Conservation (phyloP, 805 yeast genomes). For the Lipomyces sp. region DNA sequence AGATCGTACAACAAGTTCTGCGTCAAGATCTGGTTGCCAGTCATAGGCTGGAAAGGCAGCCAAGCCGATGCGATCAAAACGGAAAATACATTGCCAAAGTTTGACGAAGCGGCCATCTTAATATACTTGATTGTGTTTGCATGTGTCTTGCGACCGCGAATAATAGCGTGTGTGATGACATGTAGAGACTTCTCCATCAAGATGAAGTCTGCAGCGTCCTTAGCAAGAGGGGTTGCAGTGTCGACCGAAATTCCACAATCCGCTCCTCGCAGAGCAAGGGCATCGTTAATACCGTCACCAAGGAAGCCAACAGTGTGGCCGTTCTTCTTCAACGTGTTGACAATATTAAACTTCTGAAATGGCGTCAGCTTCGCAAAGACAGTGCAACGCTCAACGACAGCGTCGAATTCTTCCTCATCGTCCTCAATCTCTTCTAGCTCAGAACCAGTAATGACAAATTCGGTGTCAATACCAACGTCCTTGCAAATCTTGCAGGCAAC, state of each 20-base stretch:
- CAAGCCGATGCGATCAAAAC: constrained; percentile 44
- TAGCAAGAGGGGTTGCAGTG: constrained; percentile 55
- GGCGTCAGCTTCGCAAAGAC: constrained; percentile 42
- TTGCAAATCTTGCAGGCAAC: constrained; percentile 30
- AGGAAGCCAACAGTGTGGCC: constrained; percentile 54
- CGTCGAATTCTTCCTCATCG: constrained; percentile 77
- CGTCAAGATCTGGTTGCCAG: constrained; percentile 28
- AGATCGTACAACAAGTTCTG: constrained; percentile 28
- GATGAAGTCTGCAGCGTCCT: constrained; percentile 52
- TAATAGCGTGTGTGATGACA: constrained; percentile 50
- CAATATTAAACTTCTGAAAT: constrained; percentile 49
- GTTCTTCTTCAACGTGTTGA: constrained; percentile 42
- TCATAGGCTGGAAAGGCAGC: constrained; percentile 31
- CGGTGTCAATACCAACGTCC: constrained; percentile 27
- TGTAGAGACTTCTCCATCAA: constrained; percentile 50
- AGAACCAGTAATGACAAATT: constrained; percentile 29
- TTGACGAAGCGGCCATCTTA: constrained; percentile 45
- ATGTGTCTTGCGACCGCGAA: constrained; percentile 47
- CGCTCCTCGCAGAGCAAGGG: constrained; percentile 52
- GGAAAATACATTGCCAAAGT: constrained; percentile 52
- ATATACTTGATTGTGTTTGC: constrained; percentile 40
- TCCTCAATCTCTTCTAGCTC: constrained; percentile 53
- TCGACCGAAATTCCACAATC: constrained; percentile 57
- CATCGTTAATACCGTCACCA: constrained; percentile 56
- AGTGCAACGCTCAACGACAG: constrained; percentile 42